Evolutionary conservation across 2,329 filamentous ascomycete species (phyloP), one percentile per base, ranked within the genome.

Genomic region (Hyphodiscus sp.): DNA sequence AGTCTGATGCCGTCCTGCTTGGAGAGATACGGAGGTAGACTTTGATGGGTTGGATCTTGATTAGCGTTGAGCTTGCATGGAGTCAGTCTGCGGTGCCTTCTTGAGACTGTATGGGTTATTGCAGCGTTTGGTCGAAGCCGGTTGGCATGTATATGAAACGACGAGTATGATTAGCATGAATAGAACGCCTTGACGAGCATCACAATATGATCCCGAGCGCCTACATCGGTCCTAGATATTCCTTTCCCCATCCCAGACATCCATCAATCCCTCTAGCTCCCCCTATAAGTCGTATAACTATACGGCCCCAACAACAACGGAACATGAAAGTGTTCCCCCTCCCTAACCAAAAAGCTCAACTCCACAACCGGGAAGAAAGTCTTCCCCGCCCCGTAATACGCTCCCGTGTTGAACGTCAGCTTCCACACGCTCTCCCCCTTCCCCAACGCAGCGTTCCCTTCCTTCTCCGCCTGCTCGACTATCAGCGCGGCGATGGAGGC

Each of bases 251-350:
- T 26, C 23, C 23, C 23, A 26, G 8, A 4, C 23, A 3, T 8
- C 8, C 23, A 26, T 8, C 23, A 3, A 41, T 29, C 20, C 33
- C 16, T 53, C 56, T 73, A 90, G 68, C 85, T 89, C 16, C 89
- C 89, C 47, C 89, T 75, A 71, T 94, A 94, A 10, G 88, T 92
- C 42, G 86, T 87, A 72, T 90, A 94, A 67, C 85, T 87, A 72
- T 85, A 91, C 29, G 88, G 88, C 59, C 85, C 83, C 71, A 92
- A 69, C 68, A 94, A 67, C 66, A 94, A 70, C 45, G 89, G 89
- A 2, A 94, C 87, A 73, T 94, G 89, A 66, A 88, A 92, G 66
- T 86, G 82, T 75, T 88, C 82, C 20, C 76, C 71, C 54, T 69
- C 69, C 58, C 74, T 73, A 2, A 77, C 73, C 58, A 71, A 61